Conservation (phyloP, 495 filamentous ascomycete species). For the Jackrogersella multiformis region DNA sequence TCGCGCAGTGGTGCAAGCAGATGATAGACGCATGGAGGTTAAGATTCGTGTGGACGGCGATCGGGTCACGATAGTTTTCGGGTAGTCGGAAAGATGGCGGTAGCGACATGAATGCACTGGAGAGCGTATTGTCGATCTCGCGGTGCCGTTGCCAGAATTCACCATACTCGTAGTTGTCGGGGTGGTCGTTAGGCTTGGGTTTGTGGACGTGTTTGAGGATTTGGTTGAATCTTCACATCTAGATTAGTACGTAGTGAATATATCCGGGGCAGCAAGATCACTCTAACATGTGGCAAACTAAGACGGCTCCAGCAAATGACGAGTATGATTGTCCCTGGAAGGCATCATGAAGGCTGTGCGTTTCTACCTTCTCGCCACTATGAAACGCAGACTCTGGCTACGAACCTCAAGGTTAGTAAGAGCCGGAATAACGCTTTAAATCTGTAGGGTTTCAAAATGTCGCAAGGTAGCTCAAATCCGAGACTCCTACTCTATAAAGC, state of each 20-base stretch:
- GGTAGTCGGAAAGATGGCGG: constrained; percentile 54
- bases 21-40: constrained; percentile 57
- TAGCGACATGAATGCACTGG: constrained; percentile 58
- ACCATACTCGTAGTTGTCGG: constrained; percentile 51
- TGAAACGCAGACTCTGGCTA: constrained; percentile 54
- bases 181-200: constrained; percentile 49
- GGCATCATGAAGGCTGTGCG: constrained; percentile 47
- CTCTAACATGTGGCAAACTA: constrained; percentile 52
- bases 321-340: constrained; percentile 52
- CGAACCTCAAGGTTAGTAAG: constrained; percentile 18
- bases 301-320: constrained; percentile 50
- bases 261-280: neutral
- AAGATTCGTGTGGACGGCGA: constrained; percentile 55
- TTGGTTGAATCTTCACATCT: constrained; percentile 44
- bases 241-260: constrained; percentile 10
- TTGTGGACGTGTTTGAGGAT: constrained; percentile 56
- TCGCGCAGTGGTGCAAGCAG: constrained; percentile 55
- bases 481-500: neutral
- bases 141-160: constrained; percentile 58
- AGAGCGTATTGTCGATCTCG: constrained; percentile 56
- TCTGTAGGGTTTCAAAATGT: neutral
- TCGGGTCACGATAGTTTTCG: constrained; percentile 46
- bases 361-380: constrained; percentile 46
- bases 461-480: neutral
- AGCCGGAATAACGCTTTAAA: neutral